Percentiles rank a stretch among this genome's conserved stretches.
These are phyloP conservation scores for Borovskyia barvae DNA, from an alignment of 208 protist species.

Conservation along the genomic window DNA sequence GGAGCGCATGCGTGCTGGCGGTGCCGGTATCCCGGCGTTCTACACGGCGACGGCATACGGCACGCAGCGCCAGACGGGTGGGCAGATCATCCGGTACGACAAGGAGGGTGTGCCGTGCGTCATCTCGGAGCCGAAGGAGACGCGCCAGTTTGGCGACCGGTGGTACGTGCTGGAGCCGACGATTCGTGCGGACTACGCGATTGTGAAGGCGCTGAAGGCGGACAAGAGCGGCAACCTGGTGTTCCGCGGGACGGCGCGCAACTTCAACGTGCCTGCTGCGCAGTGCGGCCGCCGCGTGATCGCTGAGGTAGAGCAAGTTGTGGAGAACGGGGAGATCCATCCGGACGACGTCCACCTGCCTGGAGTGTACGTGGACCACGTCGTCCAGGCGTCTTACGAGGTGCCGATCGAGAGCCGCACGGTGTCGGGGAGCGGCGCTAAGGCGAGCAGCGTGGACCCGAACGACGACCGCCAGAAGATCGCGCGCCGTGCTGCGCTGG, in stretches of 20 bases:
- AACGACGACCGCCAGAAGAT: conserved; percentile 84
- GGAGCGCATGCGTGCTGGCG: conserved; percentile 93
- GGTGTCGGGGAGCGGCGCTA: conserved; percentile 23
- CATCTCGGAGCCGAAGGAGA: conserved; percentile 76
- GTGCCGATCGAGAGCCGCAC: conserved; percentile 56
- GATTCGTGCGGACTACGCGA: conserved; percentile 90
- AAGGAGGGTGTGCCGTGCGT: conserved; percentile 73
- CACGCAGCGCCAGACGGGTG: conserved; percentile 88
- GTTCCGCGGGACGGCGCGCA: conserved; percentile 91
- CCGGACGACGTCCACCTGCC: conserved; percentile 95
- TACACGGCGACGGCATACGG: conserved; percentile 96
- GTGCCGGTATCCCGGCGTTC: conserved; percentile 97
- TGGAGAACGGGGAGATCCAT: conserved; percentile 91
- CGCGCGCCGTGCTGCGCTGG: conserved; percentile 91
- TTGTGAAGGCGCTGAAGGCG: conserved; percentile 95
- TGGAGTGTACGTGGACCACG: conserved; percentile 93
- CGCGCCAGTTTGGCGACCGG: conserved; percentile 84
- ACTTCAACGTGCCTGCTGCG: conserved; percentile 94
- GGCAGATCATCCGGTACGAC: conserved; percentile 94
- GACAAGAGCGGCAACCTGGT: conserved; percentile 85
- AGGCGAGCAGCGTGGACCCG: conserved; percentile 38
- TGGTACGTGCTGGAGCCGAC: conserved; percentile 92
- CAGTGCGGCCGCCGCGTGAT: conserved; percentile 90
- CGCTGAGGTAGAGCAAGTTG: conserved; percentile 95
- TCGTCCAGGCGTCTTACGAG: conserved; percentile 77